These are phyloP conservation scores for Saprolegnia diclina DNA, from an alignment of 352 stramenopile species.

Conservation along the genomic window DNA sequence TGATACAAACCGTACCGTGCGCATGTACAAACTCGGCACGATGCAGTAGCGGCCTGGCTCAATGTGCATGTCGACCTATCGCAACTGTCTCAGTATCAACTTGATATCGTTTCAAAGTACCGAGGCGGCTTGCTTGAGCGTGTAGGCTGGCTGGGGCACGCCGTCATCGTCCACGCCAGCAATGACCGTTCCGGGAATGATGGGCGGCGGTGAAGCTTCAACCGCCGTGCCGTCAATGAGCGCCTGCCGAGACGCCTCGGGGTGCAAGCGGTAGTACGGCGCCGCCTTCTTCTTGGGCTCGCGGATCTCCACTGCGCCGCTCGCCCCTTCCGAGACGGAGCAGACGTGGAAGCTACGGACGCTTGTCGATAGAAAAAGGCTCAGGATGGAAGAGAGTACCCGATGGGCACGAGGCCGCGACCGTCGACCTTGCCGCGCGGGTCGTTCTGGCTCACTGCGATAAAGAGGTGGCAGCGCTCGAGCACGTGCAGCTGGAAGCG, in stretches of 20 bases:
- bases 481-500: slow-evolving; percentile 69
- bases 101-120: slow-evolving; percentile 32
- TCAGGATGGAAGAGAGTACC: no score
- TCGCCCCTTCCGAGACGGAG: slow-evolving; percentile 35
- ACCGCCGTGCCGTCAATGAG: slow-evolving; percentile 53
- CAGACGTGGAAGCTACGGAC: slow-evolving; percentile 60
- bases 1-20: slow-evolving; percentile 41
- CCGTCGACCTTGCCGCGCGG: slow-evolving; percentile 59
- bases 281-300: slow-evolving; percentile 52
- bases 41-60: slow-evolving; percentile 75
- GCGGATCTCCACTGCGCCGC: slow-evolving; percentile 55
- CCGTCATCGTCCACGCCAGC: slow-evolving; percentile 57
- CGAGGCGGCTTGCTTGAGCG: slow-evolving; percentile 78
- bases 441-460: slow-evolving; percentile 76
- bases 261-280: slow-evolving; percentile 70
- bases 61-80: slow-evolving; percentile 58
- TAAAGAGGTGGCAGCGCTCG: slow-evolving; percentile 56
- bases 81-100: neutral
- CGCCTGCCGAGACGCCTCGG: slow-evolving; percentile 45
- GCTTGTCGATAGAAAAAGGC: no score
- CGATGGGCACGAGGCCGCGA: slow-evolving; percentile 63
- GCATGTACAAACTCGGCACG: slow-evolving; percentile 83
- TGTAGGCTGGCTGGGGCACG: slow-evolving; percentile 65
- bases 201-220: slow-evolving; percentile 50
- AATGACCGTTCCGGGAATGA: slow-evolving; percentile 74